Base-by-base conservation (phyloP, 345 rosid species). In the Citrus maxima region DNA sequence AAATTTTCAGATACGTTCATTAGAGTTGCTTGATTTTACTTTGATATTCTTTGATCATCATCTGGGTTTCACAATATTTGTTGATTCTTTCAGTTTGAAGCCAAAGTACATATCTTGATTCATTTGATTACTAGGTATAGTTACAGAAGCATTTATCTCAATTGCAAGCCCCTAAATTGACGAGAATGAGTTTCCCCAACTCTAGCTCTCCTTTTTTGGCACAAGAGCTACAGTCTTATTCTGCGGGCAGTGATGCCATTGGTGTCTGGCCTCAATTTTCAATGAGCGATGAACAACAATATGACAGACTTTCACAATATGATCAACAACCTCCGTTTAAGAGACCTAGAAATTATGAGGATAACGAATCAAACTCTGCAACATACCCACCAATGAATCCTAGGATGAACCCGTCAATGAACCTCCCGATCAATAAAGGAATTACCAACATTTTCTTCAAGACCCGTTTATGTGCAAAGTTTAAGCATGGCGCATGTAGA, bases 401-500 rank as follows among this genome's bases (percentile, higher is more conserved):
- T 34, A 78, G 81, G 80, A 67, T 32, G 84, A 72, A 67, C 61
- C 77, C 38, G 3, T 70, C 85, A 66, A 77, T 72, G 70, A 87
- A 78, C 82, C 90, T 86, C 40, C 82, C 89, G 61, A 79, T 88
- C 72, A 91, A 92, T 37, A 89, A 83, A 85, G 99, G 98, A 13
- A 80, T 87, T 1, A 86, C 84, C 37, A 94, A 92, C 75, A 96
- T 96, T 30, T 96, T 93, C 88, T 96, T 89, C 80, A 96, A 96
- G 87, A 96, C 98, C 5, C 89, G 95, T 62, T 78, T 94, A 82
- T 94, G 98, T 77, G 97, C 93, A 0, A 94, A 93, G 40, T 96
- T 91, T 80, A 89, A 81, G 83, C 76, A 78, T 0, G 94, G 93
- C 32, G 30, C 84, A 61, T 94, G 98, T 82, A 87, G 91, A 84